Evolutionary conservation across 352 stramenopile species (phyloP).

Genomic region (Thalassiosira hispida): DNA sequence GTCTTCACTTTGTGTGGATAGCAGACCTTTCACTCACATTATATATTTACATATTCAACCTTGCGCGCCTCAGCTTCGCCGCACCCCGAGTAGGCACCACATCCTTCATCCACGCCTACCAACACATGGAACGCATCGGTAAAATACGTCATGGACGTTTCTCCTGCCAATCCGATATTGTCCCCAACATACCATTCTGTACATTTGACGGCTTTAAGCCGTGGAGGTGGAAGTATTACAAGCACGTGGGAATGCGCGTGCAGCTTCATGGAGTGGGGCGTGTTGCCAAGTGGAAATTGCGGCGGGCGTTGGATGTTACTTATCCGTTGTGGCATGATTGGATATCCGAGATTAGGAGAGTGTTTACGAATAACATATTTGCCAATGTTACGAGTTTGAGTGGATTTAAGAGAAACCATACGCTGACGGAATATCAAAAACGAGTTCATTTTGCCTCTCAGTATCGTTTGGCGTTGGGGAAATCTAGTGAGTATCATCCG

Average conservation of each 20-base stretch:
- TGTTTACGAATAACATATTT: conserved; percentile 14
- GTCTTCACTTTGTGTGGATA: no score
- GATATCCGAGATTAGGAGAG: neutral
- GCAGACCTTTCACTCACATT: no score
- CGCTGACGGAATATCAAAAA: conserved; percentile 4
- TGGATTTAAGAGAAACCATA: neutral
- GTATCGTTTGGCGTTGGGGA: neutral
- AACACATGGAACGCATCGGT: conserved; percentile 1
- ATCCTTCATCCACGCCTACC: conserved; percentile 2
- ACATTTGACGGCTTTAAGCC: neutral
- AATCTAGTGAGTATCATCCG: no score
- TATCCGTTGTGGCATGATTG: conserved; percentile 9
- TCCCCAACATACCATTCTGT: conserved; percentile 3
- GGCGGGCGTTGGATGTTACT: conserved; percentile 1
- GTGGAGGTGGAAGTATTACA: neutral
- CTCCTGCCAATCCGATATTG: neutral
- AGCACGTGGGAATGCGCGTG: conserved; percentile 4
- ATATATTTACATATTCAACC: no score
- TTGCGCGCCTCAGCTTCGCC: conserved; percentile 10
- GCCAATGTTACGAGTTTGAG: neutral
- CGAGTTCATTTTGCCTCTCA: neutral
- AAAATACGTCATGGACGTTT: conserved; percentile 1
- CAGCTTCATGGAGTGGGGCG: neutral
- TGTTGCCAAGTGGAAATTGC: neutral
- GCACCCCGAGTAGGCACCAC: neutral